A percentile compares a stretch with the other conserved stretches of the same genome.
phyloP scores from a whole-genome alignment of 2,329 filamentous ascomycete genomes.

The Malbranchea zuffiana region DNA sequence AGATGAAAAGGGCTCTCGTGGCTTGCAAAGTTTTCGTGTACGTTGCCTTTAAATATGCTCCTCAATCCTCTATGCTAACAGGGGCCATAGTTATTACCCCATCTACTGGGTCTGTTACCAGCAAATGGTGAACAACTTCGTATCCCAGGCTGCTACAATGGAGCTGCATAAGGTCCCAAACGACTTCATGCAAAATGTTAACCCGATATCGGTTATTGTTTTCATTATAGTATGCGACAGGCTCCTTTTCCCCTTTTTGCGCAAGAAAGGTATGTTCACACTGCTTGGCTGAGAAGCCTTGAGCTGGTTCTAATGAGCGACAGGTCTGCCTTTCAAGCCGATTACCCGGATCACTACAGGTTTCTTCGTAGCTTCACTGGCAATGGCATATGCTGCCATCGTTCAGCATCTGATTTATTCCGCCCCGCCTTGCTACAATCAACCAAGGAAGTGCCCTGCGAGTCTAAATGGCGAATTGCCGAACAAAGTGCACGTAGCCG shows the following conservation, averaged over 20 bases:
- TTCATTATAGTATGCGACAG: conserved; percentile 62
- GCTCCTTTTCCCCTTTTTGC: conserved; percentile 56
- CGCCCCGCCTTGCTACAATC: conserved; percentile 41
- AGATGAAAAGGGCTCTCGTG: conserved; percentile 53
- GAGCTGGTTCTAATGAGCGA: conserved; percentile 1
- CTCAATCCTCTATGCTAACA: background rate
- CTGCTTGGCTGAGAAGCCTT: too few relatives aligned
- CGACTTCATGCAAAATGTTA: conserved; percentile 64
- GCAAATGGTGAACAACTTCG: conserved; percentile 57
- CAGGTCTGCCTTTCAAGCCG: conserved; percentile 55
- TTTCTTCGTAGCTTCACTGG: conserved; percentile 53
- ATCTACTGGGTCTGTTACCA: conserved; percentile 59
- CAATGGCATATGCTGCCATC: conserved; percentile 51
- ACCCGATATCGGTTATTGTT: conserved; percentile 64
- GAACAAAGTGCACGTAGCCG: conserved; percentile 35
- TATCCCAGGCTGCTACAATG: conserved; percentile 53
- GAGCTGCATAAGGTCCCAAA: conserved; percentile 60
- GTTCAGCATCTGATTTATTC: conserved; percentile 48
- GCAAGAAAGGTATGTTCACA: conserved; percentile 39
- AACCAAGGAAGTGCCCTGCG: conserved; percentile 26
- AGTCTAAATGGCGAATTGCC: conserved; percentile 25
- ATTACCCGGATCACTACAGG: conserved; percentile 65
- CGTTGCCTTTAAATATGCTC: background rate
- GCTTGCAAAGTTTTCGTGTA: conserved; percentile 64
- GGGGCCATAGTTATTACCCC: conserved; percentile 38